phyloP scores from a whole-genome alignment of 306 rosid genomes.

The Lathyrus tuberosus region DNA sequence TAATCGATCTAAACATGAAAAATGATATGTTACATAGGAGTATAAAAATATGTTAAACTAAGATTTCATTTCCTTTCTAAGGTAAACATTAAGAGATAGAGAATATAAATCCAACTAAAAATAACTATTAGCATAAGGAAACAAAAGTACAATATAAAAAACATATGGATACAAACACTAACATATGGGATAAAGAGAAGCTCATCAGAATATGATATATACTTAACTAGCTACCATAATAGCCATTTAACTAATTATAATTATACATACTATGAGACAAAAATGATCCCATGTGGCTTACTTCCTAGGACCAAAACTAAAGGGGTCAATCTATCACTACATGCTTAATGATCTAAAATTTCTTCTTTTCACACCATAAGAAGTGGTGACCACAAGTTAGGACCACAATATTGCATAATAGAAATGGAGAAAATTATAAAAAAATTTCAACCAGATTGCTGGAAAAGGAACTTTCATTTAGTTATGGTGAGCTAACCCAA shows the following conservation, averaged over 20 bases:
- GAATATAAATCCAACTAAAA: not conserved
- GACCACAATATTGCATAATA: constrained; percentile 48
- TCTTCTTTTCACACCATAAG: not conserved
- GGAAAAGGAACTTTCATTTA: constrained; percentile 42
- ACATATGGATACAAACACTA: too few relatives aligned
- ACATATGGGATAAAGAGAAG: too few relatives aligned
- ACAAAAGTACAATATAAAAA: too few relatives aligned
- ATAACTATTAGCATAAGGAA: not conserved
- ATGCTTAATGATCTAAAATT: not conserved
- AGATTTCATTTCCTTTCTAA: not conserved
- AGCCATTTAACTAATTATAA: too few relatives aligned
- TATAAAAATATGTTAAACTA: not conserved
- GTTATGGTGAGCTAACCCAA: constrained; percentile 41
- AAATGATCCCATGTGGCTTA: too few relatives aligned
- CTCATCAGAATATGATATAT: too few relatives aligned
- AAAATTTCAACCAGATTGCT: constrained; percentile 40
- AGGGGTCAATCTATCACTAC: too few relatives aligned
- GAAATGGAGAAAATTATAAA: constrained; percentile 4
- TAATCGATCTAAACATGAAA: not conserved
- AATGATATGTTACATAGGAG: not conserved
- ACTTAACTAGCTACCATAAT: too few relatives aligned
- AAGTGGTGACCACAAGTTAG: constrained; percentile 54
- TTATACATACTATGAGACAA: too few relatives aligned
- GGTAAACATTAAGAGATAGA: not conserved
- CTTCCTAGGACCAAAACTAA: too few relatives aligned